phyloP scores from a whole-genome alignment of 176 grass and related monocot genomes.

The Elymus sibiricus region DNA sequence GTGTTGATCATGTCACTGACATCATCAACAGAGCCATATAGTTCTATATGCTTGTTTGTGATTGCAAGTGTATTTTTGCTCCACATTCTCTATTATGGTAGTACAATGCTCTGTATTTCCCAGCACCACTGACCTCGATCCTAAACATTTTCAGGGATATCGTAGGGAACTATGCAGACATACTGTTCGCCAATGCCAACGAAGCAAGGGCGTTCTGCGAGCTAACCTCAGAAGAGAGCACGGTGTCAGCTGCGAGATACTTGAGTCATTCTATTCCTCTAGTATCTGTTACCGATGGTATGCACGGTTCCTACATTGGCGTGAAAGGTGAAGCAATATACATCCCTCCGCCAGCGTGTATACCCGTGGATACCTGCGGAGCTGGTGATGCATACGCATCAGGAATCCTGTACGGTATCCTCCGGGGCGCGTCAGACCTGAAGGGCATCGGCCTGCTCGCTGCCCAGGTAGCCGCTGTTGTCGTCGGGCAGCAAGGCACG shows the following conservation, averaged over 20 bases:
- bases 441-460: conserved; percentile 76
- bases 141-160: conserved; percentile 64
- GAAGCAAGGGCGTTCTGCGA: conserved; percentile 77
- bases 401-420: conserved; percentile 80
- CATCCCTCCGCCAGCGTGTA: conserved; percentile 65
- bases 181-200: conserved; percentile 76
- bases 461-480: conserved; percentile 70
- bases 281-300: conserved; percentile 80
- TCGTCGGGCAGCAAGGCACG: conserved; percentile 84
- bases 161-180: conserved; percentile 75
- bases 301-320: conserved; percentile 71
- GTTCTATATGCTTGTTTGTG: background rate
- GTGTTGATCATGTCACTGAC: background rate
- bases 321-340: conserved; percentile 89
- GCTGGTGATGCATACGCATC: conserved; percentile 92
- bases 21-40: background rate
- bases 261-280: conserved; percentile 76
- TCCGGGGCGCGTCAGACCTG: conserved; percentile 71
- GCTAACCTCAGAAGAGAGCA: conserved; percentile 43
- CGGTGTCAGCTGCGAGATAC: conserved; percentile 61
- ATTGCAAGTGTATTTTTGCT: background rate
- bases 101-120: background rate
- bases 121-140: background rate
- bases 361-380: conserved; percentile 78
- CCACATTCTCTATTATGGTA: background rate